phyloP scores from a whole-genome alignment of 352 stramenopile genomes.

The Phytophthora kernoviae region DNA sequence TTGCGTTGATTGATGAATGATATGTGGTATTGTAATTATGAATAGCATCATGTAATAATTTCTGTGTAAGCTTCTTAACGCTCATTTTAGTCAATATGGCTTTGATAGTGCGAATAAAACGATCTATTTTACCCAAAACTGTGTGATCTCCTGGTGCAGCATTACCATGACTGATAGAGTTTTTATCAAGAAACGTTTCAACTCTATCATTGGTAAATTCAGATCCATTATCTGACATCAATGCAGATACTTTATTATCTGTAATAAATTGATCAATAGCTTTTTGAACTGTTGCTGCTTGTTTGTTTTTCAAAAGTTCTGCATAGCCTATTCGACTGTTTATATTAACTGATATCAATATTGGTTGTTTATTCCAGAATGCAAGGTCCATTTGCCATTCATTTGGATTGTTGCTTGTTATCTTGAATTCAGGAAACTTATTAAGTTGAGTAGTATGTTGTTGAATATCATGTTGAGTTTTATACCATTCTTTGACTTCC shows the following conservation, averaged over 20 bases:
- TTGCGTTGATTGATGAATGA: slow-evolving; percentile 11
- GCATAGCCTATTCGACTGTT: not conserved
- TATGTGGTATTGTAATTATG: slow-evolving; percentile 17
- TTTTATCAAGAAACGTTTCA: slow-evolving; percentile 9
- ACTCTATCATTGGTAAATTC: slow-evolving; percentile 17
- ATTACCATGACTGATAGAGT: slow-evolving; percentile 18
- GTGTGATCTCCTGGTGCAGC: slow-evolving; percentile 24
- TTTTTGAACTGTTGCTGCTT: slow-evolving; percentile 6
- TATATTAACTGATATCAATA: not conserved
- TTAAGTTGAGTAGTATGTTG: not conserved
- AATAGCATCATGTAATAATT: not conserved
- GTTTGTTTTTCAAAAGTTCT: slow-evolving; percentile 5
- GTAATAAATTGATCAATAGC: slow-evolving; percentile 19
- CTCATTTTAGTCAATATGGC: slow-evolving; percentile 18
- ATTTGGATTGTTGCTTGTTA: not conserved
- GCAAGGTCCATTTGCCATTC: not conserved
- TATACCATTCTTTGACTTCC: not conserved
- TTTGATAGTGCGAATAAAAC: slow-evolving; percentile 25
- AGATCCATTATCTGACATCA: slow-evolving; percentile 28
- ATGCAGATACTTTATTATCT: slow-evolving; percentile 9
- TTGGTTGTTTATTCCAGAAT: not conserved
- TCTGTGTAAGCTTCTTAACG: slow-evolving; percentile 3
- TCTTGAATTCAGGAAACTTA: not conserved
- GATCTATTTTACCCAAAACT: slow-evolving; percentile 23
- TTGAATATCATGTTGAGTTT: not conserved